Percentiles rank a stretch among this genome's conserved stretches.
These are phyloP conservation scores for Priceomyces medius DNA, from an alignment of 805 yeast genomes.

Conservation along the genomic window DNA sequence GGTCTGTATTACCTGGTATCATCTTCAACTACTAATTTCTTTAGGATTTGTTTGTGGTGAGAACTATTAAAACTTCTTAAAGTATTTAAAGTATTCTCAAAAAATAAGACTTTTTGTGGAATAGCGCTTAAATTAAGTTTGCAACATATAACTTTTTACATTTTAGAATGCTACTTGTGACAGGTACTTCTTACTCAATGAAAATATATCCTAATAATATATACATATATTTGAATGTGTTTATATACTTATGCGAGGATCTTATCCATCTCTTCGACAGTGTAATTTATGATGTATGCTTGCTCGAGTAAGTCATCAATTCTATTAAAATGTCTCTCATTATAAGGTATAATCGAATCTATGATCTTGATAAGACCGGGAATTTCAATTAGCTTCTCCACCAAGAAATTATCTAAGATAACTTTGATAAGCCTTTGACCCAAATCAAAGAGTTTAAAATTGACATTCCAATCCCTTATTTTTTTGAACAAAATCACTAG, in stretches of 20 bases:
- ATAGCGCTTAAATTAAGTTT: neutral
- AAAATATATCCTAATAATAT: no score
- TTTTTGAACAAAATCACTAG: constrained; percentile 63
- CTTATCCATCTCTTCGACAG: constrained; percentile 69
- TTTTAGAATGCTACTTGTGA: no score
- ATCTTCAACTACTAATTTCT: neutral
- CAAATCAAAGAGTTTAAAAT: constrained; percentile 72
- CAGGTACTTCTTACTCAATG: no score
- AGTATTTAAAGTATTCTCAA: neutral
- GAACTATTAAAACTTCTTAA: neutral
- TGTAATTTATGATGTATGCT: constrained; percentile 81
- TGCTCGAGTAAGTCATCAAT: constrained; percentile 80
- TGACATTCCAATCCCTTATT: constrained; percentile 93
- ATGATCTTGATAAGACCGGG: constrained; percentile 66
- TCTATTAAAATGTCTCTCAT: constrained; percentile 78
- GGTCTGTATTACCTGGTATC: neutral
- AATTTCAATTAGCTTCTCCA: constrained; percentile 58
- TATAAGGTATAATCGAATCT: constrained; percentile 82
- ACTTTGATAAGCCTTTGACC: constrained; percentile 77
- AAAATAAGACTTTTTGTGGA: constrained; percentile 2
- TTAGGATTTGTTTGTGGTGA: neutral
- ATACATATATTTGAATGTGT: neutral
- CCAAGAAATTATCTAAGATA: constrained; percentile 53
- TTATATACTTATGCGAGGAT: constrained; percentile 1
- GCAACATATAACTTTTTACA: no score